Percentiles rank a stretch among this genome's conserved stretches.
Conservation (phyloP, 139 green algal genomes). For the Picochlorum sp. region DNA sequence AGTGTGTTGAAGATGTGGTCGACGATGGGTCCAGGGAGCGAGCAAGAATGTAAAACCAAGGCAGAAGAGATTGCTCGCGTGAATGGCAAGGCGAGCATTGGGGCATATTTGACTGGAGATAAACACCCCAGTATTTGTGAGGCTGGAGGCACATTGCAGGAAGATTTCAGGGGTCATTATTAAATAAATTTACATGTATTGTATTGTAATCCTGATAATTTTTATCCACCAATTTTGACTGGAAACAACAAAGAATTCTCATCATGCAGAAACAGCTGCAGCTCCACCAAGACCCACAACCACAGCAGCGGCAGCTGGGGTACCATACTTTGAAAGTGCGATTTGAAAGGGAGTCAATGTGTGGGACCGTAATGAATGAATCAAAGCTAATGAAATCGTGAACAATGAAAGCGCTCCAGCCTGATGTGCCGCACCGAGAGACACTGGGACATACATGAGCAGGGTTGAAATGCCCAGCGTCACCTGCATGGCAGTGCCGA, state of each 20-base stretch:
- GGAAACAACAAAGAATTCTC: neutral
- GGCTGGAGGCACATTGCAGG: slow-evolving; percentile 24
- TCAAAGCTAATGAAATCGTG: slow-evolving; percentile 62
- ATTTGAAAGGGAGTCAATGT: neutral
- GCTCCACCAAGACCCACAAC: slow-evolving; percentile 8
- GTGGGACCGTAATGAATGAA: slow-evolving; percentile 62
- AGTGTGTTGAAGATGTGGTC: slow-evolving; percentile 51
- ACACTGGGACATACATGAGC: slow-evolving; percentile 80
- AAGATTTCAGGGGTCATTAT: slow-evolving; percentile 47
- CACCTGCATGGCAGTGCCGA: slow-evolving; percentile 42
- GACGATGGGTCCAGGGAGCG: slow-evolving; percentile 15
- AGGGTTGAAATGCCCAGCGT: slow-evolving; percentile 71
- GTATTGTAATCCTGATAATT: neutral
- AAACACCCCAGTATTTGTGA: slow-evolving; percentile 47
- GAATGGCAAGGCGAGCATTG: slow-evolving; percentile 44
- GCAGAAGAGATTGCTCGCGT: slow-evolving; percentile 41
- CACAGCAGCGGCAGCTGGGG: neutral
- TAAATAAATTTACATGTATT: neutral
- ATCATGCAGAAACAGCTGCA: slow-evolving; percentile 9
- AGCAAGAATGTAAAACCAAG: slow-evolving; percentile 27
- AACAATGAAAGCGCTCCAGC: slow-evolving; percentile 86
- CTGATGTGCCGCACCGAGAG: slow-evolving; percentile 77
- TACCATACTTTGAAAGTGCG: slow-evolving; percentile 6
- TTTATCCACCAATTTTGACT: neutral
- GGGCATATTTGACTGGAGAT: slow-evolving; percentile 29